Evolutionary conservation across 2,329 filamentous ascomycete genomes (phyloP).

Genomic region (Escovopsis sp.): DNA sequence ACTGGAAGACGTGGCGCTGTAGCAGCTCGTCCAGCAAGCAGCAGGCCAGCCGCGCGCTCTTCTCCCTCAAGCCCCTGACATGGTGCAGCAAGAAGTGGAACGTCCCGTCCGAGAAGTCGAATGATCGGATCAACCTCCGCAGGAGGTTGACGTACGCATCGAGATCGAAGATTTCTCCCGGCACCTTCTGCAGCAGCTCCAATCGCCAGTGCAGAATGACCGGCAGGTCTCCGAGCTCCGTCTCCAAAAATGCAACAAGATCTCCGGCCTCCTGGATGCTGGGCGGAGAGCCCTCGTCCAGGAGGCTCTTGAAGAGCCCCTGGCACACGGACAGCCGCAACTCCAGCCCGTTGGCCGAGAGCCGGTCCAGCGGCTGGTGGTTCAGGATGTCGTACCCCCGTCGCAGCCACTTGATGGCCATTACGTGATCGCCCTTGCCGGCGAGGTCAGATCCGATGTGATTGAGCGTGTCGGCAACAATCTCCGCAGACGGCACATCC

Average conservation of each 20-base stretch:
- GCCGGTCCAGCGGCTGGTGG: slow-evolving; percentile 34
- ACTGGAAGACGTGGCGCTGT: slow-evolving; percentile 34
- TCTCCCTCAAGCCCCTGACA: slow-evolving; percentile 47
- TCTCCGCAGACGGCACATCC: slow-evolving; percentile 39
- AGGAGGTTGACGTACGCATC: slow-evolving; percentile 39
- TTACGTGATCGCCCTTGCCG: slow-evolving; percentile 32
- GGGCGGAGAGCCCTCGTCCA: slow-evolving; percentile 31
- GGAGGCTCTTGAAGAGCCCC: slow-evolving; percentile 38
- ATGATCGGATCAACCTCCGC: slow-evolving; percentile 42
- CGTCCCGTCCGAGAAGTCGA: slow-evolving; percentile 45
- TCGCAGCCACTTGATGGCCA: slow-evolving; percentile 59
- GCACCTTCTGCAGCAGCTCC: slow-evolving; percentile 42
- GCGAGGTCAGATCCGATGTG: slow-evolving; percentile 53
- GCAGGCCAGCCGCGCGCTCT: slow-evolving; percentile 32
- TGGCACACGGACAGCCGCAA: slow-evolving; percentile 54
- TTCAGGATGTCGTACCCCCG: slow-evolving; percentile 48
- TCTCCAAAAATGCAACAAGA: slow-evolving; percentile 46
- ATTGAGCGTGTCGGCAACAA: slow-evolving; percentile 52
- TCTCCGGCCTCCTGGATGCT: slow-evolving; percentile 36
- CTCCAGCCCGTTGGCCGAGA: slow-evolving; percentile 47
- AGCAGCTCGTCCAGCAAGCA: slow-evolving; percentile 50
- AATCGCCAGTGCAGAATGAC: slow-evolving; percentile 54
- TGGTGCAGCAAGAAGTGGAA: slow-evolving; percentile 55
- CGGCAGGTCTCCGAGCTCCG: slow-evolving; percentile 48
- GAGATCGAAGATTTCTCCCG: slow-evolving; percentile 32